Percentiles rank a stretch among this genome's conserved stretches.
phyloP scores from a whole-genome alignment of 805 yeast species.

The Barnettozyma californica region DNA sequence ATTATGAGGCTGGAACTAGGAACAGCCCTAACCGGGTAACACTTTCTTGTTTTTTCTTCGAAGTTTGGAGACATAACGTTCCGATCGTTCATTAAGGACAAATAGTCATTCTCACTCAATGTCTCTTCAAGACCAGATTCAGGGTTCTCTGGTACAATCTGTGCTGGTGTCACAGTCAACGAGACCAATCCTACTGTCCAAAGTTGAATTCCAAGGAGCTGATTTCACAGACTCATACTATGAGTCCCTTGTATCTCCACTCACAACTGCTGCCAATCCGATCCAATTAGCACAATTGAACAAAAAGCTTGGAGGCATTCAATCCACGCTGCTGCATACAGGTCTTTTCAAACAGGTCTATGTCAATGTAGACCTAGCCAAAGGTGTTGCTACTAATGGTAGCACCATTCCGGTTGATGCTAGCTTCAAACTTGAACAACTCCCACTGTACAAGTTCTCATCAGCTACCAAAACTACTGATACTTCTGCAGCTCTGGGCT shows the following conservation, averaged over 20 bases:
- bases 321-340: slow-evolving; percentile 35
- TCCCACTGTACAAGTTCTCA: slow-evolving; percentile 27
- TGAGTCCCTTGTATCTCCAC: slow-evolving; percentile 39
- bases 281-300: slow-evolving; percentile 38
- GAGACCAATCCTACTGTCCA: slow-evolving; percentile 16
- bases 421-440: slow-evolving; percentile 34
- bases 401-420: slow-evolving; percentile 39
- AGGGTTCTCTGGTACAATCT: neutral
- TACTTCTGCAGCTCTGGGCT: slow-evolving; percentile 29
- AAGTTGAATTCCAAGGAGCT: slow-evolving; percentile 21
- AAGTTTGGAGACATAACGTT: neutral
- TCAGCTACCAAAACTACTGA: slow-evolving; percentile 32
- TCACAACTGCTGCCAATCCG: slow-evolving; percentile 23
- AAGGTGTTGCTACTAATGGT: slow-evolving; percentile 9
- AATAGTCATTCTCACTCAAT: neutral
- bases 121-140: slow-evolving; percentile 1
- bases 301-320: slow-evolving; percentile 28
- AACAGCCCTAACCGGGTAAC: neutral
- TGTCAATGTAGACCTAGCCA: slow-evolving; percentile 38
- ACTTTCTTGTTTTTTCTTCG: neutral
- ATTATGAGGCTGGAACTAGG: no score
- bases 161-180: slow-evolving; percentile 9
- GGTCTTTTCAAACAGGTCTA: slow-evolving; percentile 39
- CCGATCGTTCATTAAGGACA: neutral
- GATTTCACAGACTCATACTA: slow-evolving; percentile 40